phyloP scores from a whole-genome alignment of 2,329 filamentous ascomycete genomes.

The Neofusicoccum parvum region DNA sequence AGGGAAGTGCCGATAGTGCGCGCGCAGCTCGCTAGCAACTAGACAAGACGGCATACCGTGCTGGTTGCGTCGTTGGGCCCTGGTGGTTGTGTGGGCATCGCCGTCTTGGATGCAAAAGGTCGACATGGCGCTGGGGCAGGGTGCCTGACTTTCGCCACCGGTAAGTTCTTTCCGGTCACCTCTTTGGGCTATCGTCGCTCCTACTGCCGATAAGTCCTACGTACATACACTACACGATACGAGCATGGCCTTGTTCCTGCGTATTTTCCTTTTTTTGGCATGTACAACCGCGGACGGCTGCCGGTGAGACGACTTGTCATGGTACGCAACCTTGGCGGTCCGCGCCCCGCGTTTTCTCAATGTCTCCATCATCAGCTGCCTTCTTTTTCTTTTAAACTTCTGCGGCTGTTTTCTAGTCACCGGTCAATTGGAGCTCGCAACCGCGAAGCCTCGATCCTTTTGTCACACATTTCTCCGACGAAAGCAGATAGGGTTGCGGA shows the following conservation, averaged over 20 bases:
- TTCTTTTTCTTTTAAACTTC: not conserved
- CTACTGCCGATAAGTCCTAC: not conserved
- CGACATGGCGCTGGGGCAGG: not conserved
- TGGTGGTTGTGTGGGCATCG: not conserved
- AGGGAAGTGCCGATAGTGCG: too few species aligned
- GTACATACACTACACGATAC: too few species aligned
- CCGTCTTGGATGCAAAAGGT: too few species aligned
- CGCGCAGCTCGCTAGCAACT: too few species aligned
- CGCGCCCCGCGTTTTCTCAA: not conserved
- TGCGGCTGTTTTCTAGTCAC: not conserved
- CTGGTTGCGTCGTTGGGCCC: not conserved
- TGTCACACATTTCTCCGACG: not conserved
- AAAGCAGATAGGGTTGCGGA: not conserved
- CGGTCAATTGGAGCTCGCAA: not conserved
- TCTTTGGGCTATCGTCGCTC: not conserved
- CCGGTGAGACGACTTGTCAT: not conserved
- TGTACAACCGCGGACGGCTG: not conserved
- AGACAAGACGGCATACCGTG: not conserved
- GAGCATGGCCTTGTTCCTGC: not conserved
- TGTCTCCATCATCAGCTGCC: not conserved
- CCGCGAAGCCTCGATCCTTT: not conserved
- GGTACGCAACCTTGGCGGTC: not conserved
- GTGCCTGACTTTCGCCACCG: constrained; percentile 10
- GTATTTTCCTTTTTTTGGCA: not conserved
- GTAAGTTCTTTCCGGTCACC: not conserved